Conservation (phyloP, 345 rosid species). For the Ceriops decandra region DNA sequence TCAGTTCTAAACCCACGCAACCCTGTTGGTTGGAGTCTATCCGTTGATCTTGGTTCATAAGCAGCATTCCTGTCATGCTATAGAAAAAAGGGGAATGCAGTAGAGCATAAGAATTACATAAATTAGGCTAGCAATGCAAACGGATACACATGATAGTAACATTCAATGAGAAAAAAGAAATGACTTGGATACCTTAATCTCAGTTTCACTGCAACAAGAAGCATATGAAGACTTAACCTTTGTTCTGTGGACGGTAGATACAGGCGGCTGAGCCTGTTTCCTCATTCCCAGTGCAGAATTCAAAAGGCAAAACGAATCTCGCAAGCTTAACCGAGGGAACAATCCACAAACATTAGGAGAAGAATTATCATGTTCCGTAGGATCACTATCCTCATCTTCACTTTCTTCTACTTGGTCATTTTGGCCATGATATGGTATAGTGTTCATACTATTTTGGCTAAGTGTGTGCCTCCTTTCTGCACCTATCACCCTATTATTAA, state of each 20-base stretch:
- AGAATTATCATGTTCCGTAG: slow-evolving; percentile 26
- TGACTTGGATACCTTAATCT: slow-evolving; percentile 39
- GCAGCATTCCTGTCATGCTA: slow-evolving; percentile 31
- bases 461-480: slow-evolving; percentile 27
- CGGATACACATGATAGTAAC: neutral
- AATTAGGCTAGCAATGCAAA: neutral
- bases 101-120: neutral
- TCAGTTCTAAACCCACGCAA: slow-evolving; percentile 28
- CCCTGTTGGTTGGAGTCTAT: slow-evolving; percentile 12
- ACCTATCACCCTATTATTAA: slow-evolving; percentile 19
- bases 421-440: slow-evolving; percentile 25
- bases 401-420: slow-evolving; percentile 30
- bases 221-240: slow-evolving; percentile 39
- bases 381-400: slow-evolving; percentile 51
- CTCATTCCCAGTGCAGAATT: slow-evolving; percentile 58
- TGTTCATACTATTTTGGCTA: slow-evolving; percentile 24
- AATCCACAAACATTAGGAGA: slow-evolving; percentile 61
- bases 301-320: slow-evolving; percentile 54
- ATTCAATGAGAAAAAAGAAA: neutral
- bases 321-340: slow-evolving; percentile 65
- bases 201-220: slow-evolving; percentile 24
- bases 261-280: slow-evolving; percentile 35
- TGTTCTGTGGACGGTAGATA: slow-evolving; percentile 38
- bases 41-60: slow-evolving; percentile 11
- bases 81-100: slow-evolving; percentile 3